A percentile compares a stretch with the other conserved stretches of the same genome.
phyloP scores from a whole-genome alignment of 1,139 yeast genomes.

The Protomyces lactucae-debilis region DNA sequence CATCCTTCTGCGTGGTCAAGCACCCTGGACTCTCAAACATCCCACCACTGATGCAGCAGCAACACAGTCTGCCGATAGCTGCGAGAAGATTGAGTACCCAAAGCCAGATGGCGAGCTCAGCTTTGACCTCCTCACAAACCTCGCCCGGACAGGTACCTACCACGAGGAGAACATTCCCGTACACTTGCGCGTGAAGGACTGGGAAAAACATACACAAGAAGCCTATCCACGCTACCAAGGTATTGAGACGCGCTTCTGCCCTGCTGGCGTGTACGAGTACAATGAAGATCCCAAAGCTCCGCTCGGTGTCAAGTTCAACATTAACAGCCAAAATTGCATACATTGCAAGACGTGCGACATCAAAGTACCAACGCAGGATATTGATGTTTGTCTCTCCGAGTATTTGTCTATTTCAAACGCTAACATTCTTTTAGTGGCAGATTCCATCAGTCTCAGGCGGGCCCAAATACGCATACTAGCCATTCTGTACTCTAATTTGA shows the following conservation, averaged over 20 bases:
- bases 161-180: slow-evolving; percentile 93
- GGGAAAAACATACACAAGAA: slow-evolving; percentile 63
- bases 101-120: slow-evolving; percentile 89
- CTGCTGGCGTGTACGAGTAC: slow-evolving; percentile 97
- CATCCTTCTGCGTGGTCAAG: slow-evolving; percentile 64
- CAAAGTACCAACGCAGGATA: slow-evolving; percentile 90
- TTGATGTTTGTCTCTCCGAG: slow-evolving; percentile 43
- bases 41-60: slow-evolving; percentile 64
- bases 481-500: no score
- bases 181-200: slow-evolving; percentile 71
- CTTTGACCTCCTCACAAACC: slow-evolving; percentile 86
- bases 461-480: background rate
- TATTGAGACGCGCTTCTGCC: slow-evolving; percentile 86
- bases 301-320: slow-evolving; percentile 75
- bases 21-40: slow-evolving; percentile 83
- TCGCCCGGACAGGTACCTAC: slow-evolving; percentile 89
- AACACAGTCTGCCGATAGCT: slow-evolving; percentile 63
- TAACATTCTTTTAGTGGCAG: background rate
- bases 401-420: background rate
- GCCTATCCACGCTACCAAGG: slow-evolving; percentile 78
- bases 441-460: background rate
- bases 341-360: slow-evolving; percentile 93
- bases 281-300: slow-evolving; percentile 58
- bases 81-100: slow-evolving; percentile 73
- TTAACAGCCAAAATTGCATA: slow-evolving; percentile 92